Conservation (phyloP, 768 basidiomycete genomes). For the Lentinula edodes region DNA sequence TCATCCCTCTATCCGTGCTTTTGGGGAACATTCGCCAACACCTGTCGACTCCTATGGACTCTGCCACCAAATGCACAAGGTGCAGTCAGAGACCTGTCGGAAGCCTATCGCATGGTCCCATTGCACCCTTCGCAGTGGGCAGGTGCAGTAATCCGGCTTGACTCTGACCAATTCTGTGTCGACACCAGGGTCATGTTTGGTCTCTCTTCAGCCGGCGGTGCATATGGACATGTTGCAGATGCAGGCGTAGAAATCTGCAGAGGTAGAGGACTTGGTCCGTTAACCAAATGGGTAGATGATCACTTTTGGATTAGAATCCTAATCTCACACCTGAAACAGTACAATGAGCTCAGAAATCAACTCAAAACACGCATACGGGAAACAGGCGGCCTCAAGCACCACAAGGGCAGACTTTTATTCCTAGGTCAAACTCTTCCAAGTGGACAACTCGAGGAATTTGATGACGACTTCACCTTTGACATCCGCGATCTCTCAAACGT, state of each 20-base stretch:
- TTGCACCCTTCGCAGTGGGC: conserved; percentile 24
- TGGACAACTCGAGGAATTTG: conserved; percentile 21
- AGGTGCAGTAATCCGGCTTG: conserved; percentile 14
- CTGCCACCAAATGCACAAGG: conserved; percentile 26
- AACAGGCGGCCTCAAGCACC: background rate
- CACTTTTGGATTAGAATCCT: too few species aligned
- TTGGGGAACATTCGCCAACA: conserved; percentile 18
- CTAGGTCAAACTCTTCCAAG: conserved; percentile 13
- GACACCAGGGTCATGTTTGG: conserved; percentile 25
- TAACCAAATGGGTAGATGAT: conserved; percentile 17
- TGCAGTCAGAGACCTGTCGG: conserved; percentile 22
- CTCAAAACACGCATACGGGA: conserved; percentile 11
- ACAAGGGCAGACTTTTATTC: conserved; percentile 13
- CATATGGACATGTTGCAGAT: conserved; percentile 19
- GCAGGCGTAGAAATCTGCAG: conserved; percentile 18
- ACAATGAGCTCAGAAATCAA: conserved; percentile 16
- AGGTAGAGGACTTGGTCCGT: conserved; percentile 19
- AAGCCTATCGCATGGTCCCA: conserved; percentile 27
- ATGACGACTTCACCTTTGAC: conserved; percentile 21
- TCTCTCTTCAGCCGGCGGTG: conserved; percentile 11
- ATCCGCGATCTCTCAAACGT: conserved; percentile 15
- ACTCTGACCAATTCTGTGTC: conserved; percentile 11
- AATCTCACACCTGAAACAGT: background rate
- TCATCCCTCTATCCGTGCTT: conserved; percentile 19
- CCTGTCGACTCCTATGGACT: conserved; percentile 13